Evolutionary conservation across 2,329 filamentous ascomycete genomes (phyloP).

Genomic region (Colletotrichum camelliae): DNA sequence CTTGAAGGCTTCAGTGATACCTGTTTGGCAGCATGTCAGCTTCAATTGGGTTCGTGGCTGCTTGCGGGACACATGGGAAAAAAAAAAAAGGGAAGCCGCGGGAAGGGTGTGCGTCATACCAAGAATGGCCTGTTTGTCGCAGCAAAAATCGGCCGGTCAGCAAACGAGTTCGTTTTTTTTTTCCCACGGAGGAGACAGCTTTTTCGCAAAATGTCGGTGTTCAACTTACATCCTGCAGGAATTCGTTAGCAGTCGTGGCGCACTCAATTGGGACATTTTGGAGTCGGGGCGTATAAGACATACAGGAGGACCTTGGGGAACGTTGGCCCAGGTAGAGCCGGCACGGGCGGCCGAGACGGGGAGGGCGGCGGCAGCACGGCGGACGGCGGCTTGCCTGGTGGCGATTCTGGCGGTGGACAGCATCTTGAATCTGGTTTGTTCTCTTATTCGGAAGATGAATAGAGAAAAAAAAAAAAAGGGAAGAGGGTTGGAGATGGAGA

Average conservation of each 20-base stretch:
- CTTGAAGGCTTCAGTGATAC: slow-evolving; percentile 99
- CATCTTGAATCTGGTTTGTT: slow-evolving; percentile 11
- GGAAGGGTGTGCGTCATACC: slow-evolving; percentile 54
- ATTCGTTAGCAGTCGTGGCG: slow-evolving; percentile 35
- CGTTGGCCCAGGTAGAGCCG: slow-evolving; percentile 87
- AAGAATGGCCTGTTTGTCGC: slow-evolving; percentile 69
- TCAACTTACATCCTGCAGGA: slow-evolving; percentile 42
- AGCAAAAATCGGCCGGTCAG: slow-evolving; percentile 25
- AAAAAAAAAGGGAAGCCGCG: not conserved
- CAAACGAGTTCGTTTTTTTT: not conserved
- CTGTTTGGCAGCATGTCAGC: slow-evolving; percentile 43
- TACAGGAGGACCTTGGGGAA: slow-evolving; percentile 94
- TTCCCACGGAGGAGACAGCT: not conserved
- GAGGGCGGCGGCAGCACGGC: slow-evolving; percentile 20
- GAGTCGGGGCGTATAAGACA: slow-evolving; percentile 42
- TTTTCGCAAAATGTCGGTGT: not conserved
- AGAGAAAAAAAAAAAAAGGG: not conserved
- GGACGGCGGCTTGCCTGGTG: slow-evolving; percentile 23
- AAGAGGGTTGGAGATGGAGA: not conserved
- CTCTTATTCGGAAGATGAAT: not conserved
- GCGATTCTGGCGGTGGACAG: slow-evolving; percentile 23
- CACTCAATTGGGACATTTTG: slow-evolving; percentile 21
- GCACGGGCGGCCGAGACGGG: slow-evolving; percentile 35
- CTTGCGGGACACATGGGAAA: not conserved
- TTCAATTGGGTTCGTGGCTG: not conserved